These are phyloP conservation scores for Acanthamoeba triangularis DNA, from an alignment of 208 protist genomes.

Conservation along the genomic window DNA sequence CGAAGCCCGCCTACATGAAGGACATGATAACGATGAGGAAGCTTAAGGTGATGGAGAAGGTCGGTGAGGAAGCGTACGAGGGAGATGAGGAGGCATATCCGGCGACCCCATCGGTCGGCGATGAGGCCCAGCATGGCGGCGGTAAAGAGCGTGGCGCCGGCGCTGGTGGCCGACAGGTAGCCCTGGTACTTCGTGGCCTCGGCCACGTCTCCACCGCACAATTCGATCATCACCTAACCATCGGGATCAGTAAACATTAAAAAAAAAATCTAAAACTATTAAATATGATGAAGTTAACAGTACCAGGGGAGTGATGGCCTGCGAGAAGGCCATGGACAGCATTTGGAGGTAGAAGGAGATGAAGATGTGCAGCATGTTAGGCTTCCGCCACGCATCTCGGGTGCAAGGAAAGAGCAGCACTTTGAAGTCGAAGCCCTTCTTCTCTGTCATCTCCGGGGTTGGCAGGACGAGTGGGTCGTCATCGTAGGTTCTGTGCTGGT, in stretches of 20 bases:
- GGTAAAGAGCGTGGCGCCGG: not conserved
- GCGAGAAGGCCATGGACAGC: not conserved
- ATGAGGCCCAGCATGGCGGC: not conserved
- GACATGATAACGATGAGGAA: not conserved
- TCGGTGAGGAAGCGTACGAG: not conserved
- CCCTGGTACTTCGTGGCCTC: not conserved
- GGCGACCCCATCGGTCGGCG: not conserved
- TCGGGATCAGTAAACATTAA: not conserved
- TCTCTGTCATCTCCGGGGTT: too few relatives aligned
- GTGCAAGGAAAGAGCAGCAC: too few relatives aligned
- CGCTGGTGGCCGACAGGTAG: not conserved
- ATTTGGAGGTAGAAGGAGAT: slow-evolving; percentile 29
- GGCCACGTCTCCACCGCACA: slow-evolving; percentile 8
- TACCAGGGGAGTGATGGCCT: not conserved
- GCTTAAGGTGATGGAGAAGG: too few relatives aligned
- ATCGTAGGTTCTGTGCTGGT: too few relatives aligned
- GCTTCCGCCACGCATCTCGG: not conserved
- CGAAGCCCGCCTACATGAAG: not conserved
- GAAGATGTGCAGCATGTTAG: slow-evolving; percentile 28
- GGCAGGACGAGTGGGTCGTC: too few relatives aligned
- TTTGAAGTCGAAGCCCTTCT: too few relatives aligned
- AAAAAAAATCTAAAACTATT: too few relatives aligned
- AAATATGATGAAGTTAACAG: not conserved
- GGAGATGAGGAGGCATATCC: not conserved
- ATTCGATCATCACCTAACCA: not conserved